Conservation (phyloP, 179 eudicot species). For the Drosera spatulata region DNA sequence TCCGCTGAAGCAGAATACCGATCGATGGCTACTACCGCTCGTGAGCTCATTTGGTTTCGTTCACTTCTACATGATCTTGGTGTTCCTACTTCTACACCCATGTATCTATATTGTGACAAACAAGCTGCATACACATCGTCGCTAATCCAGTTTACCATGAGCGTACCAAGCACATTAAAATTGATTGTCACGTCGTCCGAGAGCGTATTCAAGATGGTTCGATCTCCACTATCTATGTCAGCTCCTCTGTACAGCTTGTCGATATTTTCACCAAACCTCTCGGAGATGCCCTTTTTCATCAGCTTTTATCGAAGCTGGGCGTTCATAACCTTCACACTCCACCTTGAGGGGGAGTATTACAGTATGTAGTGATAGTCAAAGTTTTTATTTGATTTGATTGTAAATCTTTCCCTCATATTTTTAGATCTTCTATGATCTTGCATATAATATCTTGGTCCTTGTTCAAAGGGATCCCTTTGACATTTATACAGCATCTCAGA, state of each 20-base stretch:
- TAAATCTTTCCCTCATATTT: no score
- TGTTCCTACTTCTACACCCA: neutral
- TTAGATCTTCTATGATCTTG: no score
- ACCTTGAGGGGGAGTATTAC: constrained; percentile 9
- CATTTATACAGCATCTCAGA: no score
- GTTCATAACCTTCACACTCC: constrained; percentile 3
- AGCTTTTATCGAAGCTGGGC: neutral
- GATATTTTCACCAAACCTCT: neutral
- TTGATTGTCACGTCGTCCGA: neutral
- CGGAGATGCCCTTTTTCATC: no score
- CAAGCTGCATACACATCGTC: constrained; percentile 1
- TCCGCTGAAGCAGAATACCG: neutral
- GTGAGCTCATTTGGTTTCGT: constrained; percentile 7
- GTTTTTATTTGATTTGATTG: no score
- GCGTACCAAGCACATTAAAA: neutral
- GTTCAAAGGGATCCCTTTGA: no score
- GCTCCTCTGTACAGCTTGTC: neutral
- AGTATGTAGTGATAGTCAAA: no score
- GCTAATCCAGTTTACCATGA: neutral
- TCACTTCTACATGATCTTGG: constrained; percentile 1
- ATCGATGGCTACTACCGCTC: constrained; percentile 4
- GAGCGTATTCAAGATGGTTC: neutral
- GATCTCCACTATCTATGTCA: neutral
- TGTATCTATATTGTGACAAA: constrained; percentile 3
- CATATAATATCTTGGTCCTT: no score